Conservation (phyloP, 2,329 filamentous ascomycete species). For the Blastomyces gilchristii region DNA sequence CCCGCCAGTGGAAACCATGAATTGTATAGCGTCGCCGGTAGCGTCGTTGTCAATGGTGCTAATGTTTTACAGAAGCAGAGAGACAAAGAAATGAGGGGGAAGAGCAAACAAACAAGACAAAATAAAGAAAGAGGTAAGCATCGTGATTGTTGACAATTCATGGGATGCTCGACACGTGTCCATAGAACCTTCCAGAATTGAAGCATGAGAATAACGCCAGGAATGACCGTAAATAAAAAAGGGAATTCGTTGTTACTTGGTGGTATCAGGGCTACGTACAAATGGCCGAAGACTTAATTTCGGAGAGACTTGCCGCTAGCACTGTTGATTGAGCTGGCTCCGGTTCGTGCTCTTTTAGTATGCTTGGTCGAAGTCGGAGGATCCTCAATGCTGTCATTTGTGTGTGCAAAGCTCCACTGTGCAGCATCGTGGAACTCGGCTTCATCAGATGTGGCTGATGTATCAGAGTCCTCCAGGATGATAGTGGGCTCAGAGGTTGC, state of each 20-base stretch:
- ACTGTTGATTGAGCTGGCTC: not conserved
- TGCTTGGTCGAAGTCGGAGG: conserved; percentile 7
- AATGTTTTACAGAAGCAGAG: too few species aligned
- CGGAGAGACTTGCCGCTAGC: not conserved
- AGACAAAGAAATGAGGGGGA: too few species aligned
- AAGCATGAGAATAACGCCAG: not conserved
- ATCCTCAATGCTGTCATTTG: conserved; percentile 5
- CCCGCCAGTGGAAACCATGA: too few species aligned
- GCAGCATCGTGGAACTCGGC: not conserved
- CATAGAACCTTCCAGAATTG: too few species aligned
- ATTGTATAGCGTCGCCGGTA: too few species aligned
- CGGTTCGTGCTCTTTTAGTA: not conserved
- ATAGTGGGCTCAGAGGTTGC: not conserved
- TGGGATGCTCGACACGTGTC: too few species aligned
- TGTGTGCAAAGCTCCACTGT: conserved; percentile 4
- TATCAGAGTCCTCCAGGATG: conserved; percentile 2
- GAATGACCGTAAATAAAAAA: not conserved
- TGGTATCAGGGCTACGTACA: not conserved
- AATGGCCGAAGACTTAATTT: not conserved
- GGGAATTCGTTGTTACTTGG: not conserved
- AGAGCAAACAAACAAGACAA: too few species aligned
- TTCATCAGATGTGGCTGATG: conserved; percentile 2
- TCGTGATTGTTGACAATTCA: too few species aligned
- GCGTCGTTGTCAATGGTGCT: too few species aligned
- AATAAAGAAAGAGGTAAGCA: too few species aligned